Evolutionary conservation across 768 basidiomycete genomes (phyloP), one percentile per base, ranked within the genome.

Genomic region (Suillus fuscotomentosus): DNA sequence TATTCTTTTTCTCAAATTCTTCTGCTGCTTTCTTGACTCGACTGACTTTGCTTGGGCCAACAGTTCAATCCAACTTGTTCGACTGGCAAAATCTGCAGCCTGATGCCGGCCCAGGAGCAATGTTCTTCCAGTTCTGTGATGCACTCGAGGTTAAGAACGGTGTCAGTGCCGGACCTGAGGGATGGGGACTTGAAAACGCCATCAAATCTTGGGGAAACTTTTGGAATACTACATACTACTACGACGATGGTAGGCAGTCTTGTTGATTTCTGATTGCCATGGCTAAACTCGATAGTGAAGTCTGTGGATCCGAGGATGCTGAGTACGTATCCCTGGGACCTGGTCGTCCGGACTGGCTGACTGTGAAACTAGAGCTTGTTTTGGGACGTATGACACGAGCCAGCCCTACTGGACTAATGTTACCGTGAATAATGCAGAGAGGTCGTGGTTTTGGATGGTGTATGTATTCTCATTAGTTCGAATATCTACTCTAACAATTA

Each of bases 381-480:
- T 83, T 22, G 82, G 82, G 10, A 74, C 79, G 3, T 82, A 84
- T 57, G 63, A 84, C 64, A 41, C 76, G 1, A 78, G 65, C 22
- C 65, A 71, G 60, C 60, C 73, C 2, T 83, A 69, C 72, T 92
- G 80, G 76, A 88, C 86, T 14, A 76, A 87, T 65, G 86, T 80
- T 2, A 72, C 78, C 5, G 73, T 91, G 47, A 77, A 90, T 71
- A 85, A 91, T 65, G 63, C 78, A 0, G 65, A 64, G 1, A 83
- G 90, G 27, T 89, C 90, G 5, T 92, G 90, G 89, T 73, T 77
- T 62, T 91, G 90, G 90, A 84, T 89, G 70, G 83, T 87, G 87
- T 83, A 74, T 65, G 82, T 71, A 38, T 34, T 54, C 11, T 36
- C 53, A 34, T n/a, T 36, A 17, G 20, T 13, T 6, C 54, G 22